Percentiles rank a stretch among this genome's conserved stretches.
Evolutionary conservation across 2,329 filamentous ascomycete genomes (phyloP).

Genomic region (Penicillium sp.): DNA sequence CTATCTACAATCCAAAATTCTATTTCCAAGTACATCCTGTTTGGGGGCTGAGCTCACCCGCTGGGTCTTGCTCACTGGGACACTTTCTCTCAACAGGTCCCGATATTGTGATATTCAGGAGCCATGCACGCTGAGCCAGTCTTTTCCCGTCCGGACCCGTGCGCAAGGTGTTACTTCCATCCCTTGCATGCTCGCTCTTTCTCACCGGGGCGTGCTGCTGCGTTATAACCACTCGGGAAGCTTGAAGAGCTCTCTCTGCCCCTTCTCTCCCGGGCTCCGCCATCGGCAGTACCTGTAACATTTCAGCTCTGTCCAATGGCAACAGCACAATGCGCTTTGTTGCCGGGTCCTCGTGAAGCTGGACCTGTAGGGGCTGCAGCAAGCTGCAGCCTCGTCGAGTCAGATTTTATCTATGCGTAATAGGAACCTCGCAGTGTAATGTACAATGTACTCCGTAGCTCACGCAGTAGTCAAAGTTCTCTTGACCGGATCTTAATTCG

Average conservation of each 20-base stretch:
- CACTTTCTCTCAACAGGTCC: background rate
- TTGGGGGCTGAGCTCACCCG: background rate
- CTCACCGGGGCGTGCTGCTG: constrained; percentile 7
- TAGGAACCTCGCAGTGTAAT: background rate
- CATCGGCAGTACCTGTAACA: background rate
- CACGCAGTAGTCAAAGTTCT: background rate
- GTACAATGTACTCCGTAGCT: background rate
- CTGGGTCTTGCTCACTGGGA: background rate
- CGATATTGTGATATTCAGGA: constrained; percentile 10
- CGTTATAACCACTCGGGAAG: constrained; percentile 11
- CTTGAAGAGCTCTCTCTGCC: background rate
- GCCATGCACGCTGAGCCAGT: background rate
- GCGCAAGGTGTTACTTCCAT: constrained; percentile 9
- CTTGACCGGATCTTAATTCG: constrained; percentile 10
- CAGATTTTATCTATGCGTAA: background rate
- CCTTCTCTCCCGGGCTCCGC: background rate
- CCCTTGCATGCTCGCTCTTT: constrained; percentile 19
- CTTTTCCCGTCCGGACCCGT: constrained; percentile 10
- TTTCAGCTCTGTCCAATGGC: background rate
- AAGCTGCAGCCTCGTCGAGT: background rate
- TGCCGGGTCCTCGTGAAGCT: constrained; percentile 11
- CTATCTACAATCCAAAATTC: background rate
- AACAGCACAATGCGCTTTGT: constrained; percentile 9
- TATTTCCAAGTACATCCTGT: background rate
- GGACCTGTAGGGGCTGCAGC: constrained; percentile 4